Evolutionary conservation across 139 green algal species (phyloP).

Genomic region (Chlamydomonas incerta): DNA sequence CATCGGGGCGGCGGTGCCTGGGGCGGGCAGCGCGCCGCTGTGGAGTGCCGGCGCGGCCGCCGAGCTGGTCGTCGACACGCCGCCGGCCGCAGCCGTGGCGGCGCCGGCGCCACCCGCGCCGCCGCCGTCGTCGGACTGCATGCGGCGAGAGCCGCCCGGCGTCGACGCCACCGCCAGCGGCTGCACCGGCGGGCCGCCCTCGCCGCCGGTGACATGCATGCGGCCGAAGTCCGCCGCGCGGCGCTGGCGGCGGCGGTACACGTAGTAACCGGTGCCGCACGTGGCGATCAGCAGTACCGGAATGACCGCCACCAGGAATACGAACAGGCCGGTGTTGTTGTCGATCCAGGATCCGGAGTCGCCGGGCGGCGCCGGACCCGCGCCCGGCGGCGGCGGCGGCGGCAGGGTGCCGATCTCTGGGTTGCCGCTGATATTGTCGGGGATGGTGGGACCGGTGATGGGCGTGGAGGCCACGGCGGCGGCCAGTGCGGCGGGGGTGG

Average conservation of each 20-base stretch:
- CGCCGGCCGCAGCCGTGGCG: no score
- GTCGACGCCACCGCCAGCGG: no score
- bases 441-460: not conserved
- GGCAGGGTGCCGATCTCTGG: not conserved
- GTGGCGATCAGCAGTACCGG: not conserved
- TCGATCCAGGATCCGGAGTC: not conserved
- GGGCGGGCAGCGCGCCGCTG: no score
- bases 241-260: not conserved
- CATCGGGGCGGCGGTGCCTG: no score
- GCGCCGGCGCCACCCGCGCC: no score
- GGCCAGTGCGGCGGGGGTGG: not conserved
- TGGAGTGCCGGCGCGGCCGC: no score
- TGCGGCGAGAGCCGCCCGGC: no score
- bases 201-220: not conserved
- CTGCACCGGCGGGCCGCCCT: not conserved
- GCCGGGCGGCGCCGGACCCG: not conserved
- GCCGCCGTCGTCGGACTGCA: no score
- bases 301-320: not conserved
- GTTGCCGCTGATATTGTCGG: not conserved
- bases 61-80: no score
- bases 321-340: slow-evolving; percentile 1
- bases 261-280: slow-evolving; percentile 23
- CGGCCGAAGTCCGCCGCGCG: not conserved
- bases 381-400: not conserved
- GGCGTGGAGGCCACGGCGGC: not conserved